Evolutionary conservation across 345 rosid species (phyloP), one percentile per base, ranked within the genome.

Genomic region (Lumnitzera racemosa): DNA sequence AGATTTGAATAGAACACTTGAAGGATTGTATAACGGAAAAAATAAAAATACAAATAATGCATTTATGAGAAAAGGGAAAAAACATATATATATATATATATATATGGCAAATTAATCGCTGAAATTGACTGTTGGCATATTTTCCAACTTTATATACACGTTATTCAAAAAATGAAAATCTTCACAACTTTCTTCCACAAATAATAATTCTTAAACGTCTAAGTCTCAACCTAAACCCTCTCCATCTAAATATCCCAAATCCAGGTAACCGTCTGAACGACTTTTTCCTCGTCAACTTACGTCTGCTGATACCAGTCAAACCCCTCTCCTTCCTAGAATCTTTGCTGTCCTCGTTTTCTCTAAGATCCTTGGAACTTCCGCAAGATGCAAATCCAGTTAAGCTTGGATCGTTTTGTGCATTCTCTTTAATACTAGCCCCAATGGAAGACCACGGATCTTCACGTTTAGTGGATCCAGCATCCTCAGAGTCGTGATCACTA

Each of bases 211-310:
- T 61, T 47, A 80, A 57, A 41, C 76, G 51, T 73, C 65, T 76
- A 56, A 72, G 17, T 58, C 69, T 59, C 56, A 78, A 70, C 63
- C 57, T 70, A 25, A 74, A 72, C 41, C 78, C 57, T 62, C 59
- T 72, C 25, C 61, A 63, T 62, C 76, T 68, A 75, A 74, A 69
- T 1, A 63, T 53, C 17, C 73, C 54, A 51, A 67, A 68, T n/a
- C 80, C 74, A 4, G 85, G 91, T 61, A 85, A 65, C 53, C 62
- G 72, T 67, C 79, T 69, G 46, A 71, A 78, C 12, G 86, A 68
- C 63, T 51, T 76, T 65, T 78, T 82, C 65, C 81, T 69, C 48
- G 51, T 70, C 76, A 85, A 66, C 52, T 46, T 73, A 7, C 50
- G 57, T 47, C 46, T 73, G 10, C 50, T 55, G 7, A 36, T 46